Percentiles rank a stretch among this genome's conserved stretches.
Conservation (phyloP, 129 eudicot species). For the Artemisia argyi region DNA sequence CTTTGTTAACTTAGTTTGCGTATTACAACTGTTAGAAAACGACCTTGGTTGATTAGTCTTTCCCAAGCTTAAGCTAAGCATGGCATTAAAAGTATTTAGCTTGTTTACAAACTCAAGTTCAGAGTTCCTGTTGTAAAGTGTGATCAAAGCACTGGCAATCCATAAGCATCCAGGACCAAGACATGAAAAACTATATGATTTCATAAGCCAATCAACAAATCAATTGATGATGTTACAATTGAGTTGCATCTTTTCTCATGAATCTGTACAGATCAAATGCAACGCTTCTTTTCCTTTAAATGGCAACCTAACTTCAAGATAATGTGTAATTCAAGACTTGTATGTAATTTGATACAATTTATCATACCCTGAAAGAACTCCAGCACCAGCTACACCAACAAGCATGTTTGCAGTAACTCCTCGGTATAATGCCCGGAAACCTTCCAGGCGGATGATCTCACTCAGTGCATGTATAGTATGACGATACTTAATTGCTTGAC, state of each 20-base stretch:
- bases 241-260: conserved; percentile 11
- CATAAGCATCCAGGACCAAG: background rate
- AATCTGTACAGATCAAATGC: conserved; percentile 33
- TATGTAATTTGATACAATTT: conserved; percentile 57
- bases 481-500: conserved; percentile 73
- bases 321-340: conserved; percentile 41
- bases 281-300: background rate
- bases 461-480: conserved; percentile 63
- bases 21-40: no score
- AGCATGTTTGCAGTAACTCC: conserved; percentile 96
- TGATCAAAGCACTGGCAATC: background rate
- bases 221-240: conserved; percentile 9
- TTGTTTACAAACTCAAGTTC: no score
- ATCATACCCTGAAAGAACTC: conserved; percentile 97
- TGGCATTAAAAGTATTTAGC: no score
- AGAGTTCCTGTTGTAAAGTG: background rate
- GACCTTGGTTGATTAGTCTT: no score
- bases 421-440: conserved; percentile 64
- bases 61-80: no score
- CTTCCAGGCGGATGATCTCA: conserved; percentile 82
- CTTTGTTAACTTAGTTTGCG: no score
- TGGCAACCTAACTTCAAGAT: conserved; percentile 9
- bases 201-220: conserved; percentile 16
- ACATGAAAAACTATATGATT: background rate
- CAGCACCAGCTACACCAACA: conserved; percentile 97